phyloP scores from a whole-genome alignment of 2,329 filamentous ascomycete genomes.

The Chrysosphaeria jannelii region DNA sequence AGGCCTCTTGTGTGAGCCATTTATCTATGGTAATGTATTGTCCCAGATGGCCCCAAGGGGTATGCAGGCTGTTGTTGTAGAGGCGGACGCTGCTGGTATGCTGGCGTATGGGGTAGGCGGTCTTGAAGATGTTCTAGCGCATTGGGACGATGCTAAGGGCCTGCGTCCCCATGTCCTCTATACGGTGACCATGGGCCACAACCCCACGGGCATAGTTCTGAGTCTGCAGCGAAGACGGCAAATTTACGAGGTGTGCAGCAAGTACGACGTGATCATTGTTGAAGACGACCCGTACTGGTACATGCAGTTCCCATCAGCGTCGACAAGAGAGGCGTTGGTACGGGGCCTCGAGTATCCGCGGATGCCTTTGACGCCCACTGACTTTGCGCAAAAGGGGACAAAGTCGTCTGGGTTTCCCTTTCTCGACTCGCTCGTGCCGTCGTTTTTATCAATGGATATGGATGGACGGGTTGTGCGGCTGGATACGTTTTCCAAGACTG shows the following conservation, averaged over 20 bases:
- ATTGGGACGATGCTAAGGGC: constrained; percentile 51
- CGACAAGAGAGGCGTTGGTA: constrained; percentile 17
- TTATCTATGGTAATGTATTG: constrained; percentile 51
- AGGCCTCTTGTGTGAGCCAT: constrained; percentile 52
- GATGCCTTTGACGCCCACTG: constrained; percentile 5
- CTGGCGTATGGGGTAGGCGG: constrained; percentile 39
- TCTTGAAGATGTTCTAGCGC: constrained; percentile 45
- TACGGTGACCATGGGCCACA: constrained; percentile 65
- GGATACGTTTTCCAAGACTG: constrained; percentile 82
- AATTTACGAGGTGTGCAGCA: constrained; percentile 51
- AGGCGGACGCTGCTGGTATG: constrained; percentile 59
- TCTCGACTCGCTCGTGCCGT: constrained; percentile 57
- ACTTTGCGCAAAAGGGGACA: constrained; percentile 6
- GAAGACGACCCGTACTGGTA: constrained; percentile 96
- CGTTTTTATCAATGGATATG: constrained; percentile 51
- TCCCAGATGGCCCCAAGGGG: constrained; percentile 35
- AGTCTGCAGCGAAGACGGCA: constrained; percentile 43
- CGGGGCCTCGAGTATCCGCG: constrained; percentile 10
- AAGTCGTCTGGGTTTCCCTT: constrained; percentile 37
- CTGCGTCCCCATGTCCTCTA: constrained; percentile 63
- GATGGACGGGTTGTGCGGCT: constrained; percentile 71
- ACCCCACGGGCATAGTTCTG: constrained; percentile 53
- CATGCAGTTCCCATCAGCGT: constrained; percentile 57
- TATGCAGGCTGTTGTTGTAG: constrained; percentile 41
- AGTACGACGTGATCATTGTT: constrained; percentile 69